Conservation (phyloP, 345 rosid genomes). For the Arabidopsis thaliana region DNA sequence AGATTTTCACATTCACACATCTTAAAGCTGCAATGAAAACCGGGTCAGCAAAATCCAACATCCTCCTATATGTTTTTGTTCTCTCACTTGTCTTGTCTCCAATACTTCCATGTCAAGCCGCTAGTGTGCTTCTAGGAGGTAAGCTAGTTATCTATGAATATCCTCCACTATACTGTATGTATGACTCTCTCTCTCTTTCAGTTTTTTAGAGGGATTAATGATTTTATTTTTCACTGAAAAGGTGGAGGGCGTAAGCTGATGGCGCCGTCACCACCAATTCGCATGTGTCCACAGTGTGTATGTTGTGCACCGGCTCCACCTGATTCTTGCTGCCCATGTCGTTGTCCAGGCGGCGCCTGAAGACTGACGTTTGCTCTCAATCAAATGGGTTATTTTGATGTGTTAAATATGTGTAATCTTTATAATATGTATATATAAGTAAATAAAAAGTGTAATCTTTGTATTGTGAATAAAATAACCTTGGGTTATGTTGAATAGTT, state of each 20-base stretch:
- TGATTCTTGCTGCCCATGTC: conserved; percentile 43
- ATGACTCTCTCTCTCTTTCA: background rate
- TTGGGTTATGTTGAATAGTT: background rate
- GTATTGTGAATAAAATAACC: conserved; percentile 17
- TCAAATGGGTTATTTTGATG: background rate
- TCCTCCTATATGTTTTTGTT: conserved; percentile 31
- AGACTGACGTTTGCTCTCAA: conserved; percentile 10
- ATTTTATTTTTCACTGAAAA: background rate
- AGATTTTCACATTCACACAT: conserved; percentile 15
- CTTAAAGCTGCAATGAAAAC: conserved; percentile 29
- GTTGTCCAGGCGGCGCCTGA: conserved; percentile 35
- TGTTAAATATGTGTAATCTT: background rate
- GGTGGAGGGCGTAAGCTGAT: conserved; percentile 45
- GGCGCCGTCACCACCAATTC: conserved; percentile 42
- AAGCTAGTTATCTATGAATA: background rate
- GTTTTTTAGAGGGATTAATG: background rate
- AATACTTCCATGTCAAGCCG: conserved; percentile 33
- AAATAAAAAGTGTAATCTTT: background rate
- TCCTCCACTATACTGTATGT: background rate
- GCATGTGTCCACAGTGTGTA: conserved; percentile 44
- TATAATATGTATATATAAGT: conserved; percentile 11
- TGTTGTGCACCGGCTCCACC: conserved; percentile 44
- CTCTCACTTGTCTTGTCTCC: conserved; percentile 37
- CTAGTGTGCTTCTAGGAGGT: conserved; percentile 36
- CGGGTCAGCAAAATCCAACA: background rate